Evolutionary conservation across 1,284 basidiomycete genomes (phyloP).

Genomic region (Kwoniella shivajii): DNA sequence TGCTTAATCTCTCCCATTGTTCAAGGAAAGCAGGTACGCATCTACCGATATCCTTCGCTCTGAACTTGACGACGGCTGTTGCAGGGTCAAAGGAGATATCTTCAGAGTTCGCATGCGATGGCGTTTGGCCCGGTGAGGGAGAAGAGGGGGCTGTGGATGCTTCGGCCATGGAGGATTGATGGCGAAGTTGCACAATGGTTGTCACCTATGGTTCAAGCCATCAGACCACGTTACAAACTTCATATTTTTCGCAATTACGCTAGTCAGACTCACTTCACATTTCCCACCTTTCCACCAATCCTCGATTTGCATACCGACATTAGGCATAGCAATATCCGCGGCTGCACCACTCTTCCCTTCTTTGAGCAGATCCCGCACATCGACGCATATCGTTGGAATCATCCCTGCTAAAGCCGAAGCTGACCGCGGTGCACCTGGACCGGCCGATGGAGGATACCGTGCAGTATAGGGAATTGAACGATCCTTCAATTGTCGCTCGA

Average conservation of each 20-base stretch:
- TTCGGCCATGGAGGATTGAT: slow-evolving; percentile 73
- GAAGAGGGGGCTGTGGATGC: not conserved
- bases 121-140: too few species aligned
- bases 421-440: slow-evolving; percentile 27
- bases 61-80: slow-evolving; percentile 80
- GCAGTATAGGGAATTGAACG: slow-evolving; percentile 76
- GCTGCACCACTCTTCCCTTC: slow-evolving; percentile 64
- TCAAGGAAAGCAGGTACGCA: slow-evolving; percentile 85
- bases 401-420: slow-evolving; percentile 56
- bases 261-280: slow-evolving; percentile 55
- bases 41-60: slow-evolving; percentile 78
- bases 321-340: slow-evolving; percentile 85
- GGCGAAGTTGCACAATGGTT: slow-evolving; percentile 82
- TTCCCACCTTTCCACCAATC: slow-evolving; percentile 86
- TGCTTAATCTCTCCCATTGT: slow-evolving; percentile 87
- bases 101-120: slow-evolving; percentile 24
- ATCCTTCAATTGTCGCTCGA: slow-evolving; percentile 82
- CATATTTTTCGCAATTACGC: too few species aligned
- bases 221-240: not conserved
- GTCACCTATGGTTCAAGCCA: slow-evolving; percentile 61
- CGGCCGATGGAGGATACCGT: slow-evolving; percentile 61
- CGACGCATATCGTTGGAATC: slow-evolving; percentile 78
- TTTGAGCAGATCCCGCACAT: slow-evolving; percentile 74
- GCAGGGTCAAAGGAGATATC: slow-evolving; percentile 79
- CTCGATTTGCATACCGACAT: slow-evolving; percentile 80